A percentile compares a stretch with the other conserved stretches of the same genome.
These are phyloP conservation scores for Heliamphora pulchella DNA, from an alignment of 179 eudicot species.

Conservation along the genomic window DNA sequence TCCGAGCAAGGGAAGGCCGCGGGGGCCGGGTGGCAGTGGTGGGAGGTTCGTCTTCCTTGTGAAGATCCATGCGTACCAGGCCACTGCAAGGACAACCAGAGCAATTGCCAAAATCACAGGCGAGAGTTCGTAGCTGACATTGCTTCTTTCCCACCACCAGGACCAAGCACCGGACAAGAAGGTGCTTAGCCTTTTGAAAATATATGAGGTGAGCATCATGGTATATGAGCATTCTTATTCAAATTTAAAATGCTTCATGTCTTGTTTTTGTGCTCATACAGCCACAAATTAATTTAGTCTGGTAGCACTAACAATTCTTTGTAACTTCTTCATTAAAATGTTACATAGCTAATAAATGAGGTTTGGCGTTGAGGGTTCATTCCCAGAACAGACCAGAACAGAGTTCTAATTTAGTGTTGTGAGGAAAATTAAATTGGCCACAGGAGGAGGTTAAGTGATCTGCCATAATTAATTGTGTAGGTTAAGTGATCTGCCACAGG, in stretches of 20 bases:
- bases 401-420: not conserved
- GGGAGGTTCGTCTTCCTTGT: conserved; percentile 14
- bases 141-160: not conserved
- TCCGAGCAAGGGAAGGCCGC: conserved; percentile 54
- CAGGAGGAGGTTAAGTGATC: not conserved
- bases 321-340: too few species aligned
- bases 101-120: not conserved
- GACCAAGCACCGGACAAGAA: not conserved
- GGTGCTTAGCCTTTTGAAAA: not conserved
- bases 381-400: too few species aligned
- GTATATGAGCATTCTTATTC: not conserved
- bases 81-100: not conserved
- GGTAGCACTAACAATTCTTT: too few species aligned
- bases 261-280: not conserved
- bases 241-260: not conserved
- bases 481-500: not conserved
- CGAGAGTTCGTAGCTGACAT: not conserved
- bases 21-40: conserved; percentile 61
- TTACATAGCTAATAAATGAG: not conserved
- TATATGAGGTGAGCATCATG: not conserved
- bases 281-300: too few species aligned
- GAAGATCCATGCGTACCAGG: not conserved
- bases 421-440: not conserved
- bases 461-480: too few species aligned
- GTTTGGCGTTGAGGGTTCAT: not conserved